phyloP scores from a whole-genome alignment of 2,329 filamentous ascomycete species.

The Fusarium brachygibbosum region DNA sequence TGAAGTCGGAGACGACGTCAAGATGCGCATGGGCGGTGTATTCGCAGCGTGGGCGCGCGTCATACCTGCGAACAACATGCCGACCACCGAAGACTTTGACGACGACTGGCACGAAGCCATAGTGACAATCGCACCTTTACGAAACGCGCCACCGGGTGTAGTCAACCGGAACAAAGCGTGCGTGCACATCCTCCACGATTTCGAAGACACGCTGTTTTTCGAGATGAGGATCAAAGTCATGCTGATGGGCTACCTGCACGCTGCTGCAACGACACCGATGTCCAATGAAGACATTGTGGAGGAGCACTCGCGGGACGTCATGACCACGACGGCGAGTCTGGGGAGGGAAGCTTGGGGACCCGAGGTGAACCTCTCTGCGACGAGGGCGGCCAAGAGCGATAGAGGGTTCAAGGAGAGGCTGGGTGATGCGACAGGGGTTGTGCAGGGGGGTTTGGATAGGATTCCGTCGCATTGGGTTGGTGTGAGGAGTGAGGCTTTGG shows the following conservation, averaged over 20 bases:
- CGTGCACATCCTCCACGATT: constrained; percentile 68
- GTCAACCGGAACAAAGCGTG: constrained; percentile 64
- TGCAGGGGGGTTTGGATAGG: constrained; percentile 68
- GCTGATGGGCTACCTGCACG: constrained; percentile 71
- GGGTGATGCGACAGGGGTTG: constrained; percentile 61
- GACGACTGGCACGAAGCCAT: constrained; percentile 71
- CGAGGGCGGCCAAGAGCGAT: constrained; percentile 57
- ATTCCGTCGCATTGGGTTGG: constrained; percentile 72
- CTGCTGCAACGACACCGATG: constrained; percentile 35
- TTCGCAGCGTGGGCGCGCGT: constrained; percentile 75
- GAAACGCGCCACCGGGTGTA: constrained; percentile 61
- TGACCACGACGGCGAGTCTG: constrained; percentile 61
- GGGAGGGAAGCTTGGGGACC: constrained; percentile 62
- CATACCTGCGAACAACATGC: constrained; percentile 48
- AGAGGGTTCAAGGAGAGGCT: constrained; percentile 61
- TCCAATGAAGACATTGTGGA: constrained; percentile 47
- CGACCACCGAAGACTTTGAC: constrained; percentile 51
- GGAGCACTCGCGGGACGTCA: constrained; percentile 57
- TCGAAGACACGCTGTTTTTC: constrained; percentile 59
- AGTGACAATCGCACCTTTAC: constrained; percentile 67
- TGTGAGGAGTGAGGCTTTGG: constrained; percentile 64
- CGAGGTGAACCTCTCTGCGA: constrained; percentile 55
- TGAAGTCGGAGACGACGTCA: constrained; percentile 65
- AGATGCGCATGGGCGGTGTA: constrained; percentile 68
- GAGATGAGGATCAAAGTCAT: constrained; percentile 64